phyloP scores from a whole-genome alignment of 768 basidiomycete genomes.

The Bullera alba region DNA sequence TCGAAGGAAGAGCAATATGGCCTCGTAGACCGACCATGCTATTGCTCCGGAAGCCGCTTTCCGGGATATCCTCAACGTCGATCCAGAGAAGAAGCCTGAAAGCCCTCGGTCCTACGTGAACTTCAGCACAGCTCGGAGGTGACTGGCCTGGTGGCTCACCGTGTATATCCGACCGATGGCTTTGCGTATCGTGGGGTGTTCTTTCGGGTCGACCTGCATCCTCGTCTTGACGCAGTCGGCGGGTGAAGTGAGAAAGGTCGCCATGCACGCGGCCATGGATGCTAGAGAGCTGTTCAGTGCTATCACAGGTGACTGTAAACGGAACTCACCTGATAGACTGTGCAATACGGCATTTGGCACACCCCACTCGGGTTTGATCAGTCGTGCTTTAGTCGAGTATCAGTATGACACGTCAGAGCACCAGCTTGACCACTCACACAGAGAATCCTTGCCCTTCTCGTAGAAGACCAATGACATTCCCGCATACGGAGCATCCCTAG shows the following conservation, averaged over 20 bases:
- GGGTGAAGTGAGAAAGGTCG: constrained; percentile 79
- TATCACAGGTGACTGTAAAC: neutral
- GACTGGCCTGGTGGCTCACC: too few relatives aligned
- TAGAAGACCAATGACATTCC: constrained; percentile 83
- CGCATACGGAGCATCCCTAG: constrained; percentile 92
- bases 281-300: constrained; percentile 50
- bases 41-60: constrained; percentile 86
- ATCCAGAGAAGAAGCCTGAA: constrained; percentile 76
- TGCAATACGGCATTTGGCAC: constrained; percentile 43
- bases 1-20: constrained; percentile 35
- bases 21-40: constrained; percentile 84
- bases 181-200: constrained; percentile 64
- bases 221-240: constrained; percentile 96
- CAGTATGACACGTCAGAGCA: too few relatives aligned
- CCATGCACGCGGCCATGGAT: constrained; percentile 72
- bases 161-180: constrained; percentile 63
- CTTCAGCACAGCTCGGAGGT: neutral
- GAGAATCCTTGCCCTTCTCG: constrained; percentile 72
- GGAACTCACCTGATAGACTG: constrained; percentile 34
- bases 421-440: constrained; percentile 50
- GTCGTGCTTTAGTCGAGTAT: neutral
- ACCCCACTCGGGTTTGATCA: constrained; percentile 22
- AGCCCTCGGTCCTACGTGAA: constrained; percentile 66
- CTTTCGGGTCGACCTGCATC: constrained; percentile 79
- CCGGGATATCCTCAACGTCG: constrained; percentile 69